These are phyloP conservation scores for Boletellus sp. DNA, from an alignment of 1,284 basidiomycete species.

Conservation along the genomic window DNA sequence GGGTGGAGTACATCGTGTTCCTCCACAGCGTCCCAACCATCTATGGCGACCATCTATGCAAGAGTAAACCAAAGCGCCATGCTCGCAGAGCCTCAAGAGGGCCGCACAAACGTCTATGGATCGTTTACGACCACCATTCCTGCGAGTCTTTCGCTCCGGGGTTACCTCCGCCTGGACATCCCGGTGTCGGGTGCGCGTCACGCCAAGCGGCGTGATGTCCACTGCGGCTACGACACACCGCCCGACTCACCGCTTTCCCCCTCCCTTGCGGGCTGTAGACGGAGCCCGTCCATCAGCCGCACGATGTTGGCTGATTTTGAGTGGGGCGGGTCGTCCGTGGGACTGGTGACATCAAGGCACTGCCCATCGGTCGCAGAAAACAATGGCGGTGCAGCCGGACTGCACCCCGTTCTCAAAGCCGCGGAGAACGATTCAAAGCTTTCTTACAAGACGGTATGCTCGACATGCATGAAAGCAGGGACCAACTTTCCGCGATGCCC, in stretches of 20 bases:
- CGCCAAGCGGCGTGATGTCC: slow-evolving; percentile 4
- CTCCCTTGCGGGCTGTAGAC: slow-evolving; percentile 11
- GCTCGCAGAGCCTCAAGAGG: slow-evolving; percentile 28
- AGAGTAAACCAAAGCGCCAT: slow-evolving; percentile 28
- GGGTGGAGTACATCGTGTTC: slow-evolving; percentile 24
- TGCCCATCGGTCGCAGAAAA: slow-evolving; percentile 19
- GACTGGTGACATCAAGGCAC: slow-evolving; percentile 18
- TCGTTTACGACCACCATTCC: slow-evolving; percentile 44
- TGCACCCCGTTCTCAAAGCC: slow-evolving; percentile 49
- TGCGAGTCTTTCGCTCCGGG: slow-evolving; percentile 26
- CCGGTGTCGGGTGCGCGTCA: slow-evolving; percentile 7
- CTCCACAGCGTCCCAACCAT: slow-evolving; percentile 29
- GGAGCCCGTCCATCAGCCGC: slow-evolving; percentile 38
- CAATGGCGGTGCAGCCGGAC: slow-evolving; percentile 21
- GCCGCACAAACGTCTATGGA: slow-evolving; percentile 40
- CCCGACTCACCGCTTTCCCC: slow-evolving; percentile 30
- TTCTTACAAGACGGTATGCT: slow-evolving; percentile 44
- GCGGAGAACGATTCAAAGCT: slow-evolving; percentile 56
- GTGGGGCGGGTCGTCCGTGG: slow-evolving; percentile 1
- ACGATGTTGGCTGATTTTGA: slow-evolving; percentile 29
- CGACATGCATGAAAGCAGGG: slow-evolving; percentile 55
- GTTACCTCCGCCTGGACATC: slow-evolving; percentile 21
- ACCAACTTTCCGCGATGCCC: slow-evolving; percentile 63
- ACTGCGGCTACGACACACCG: slow-evolving; percentile 27
- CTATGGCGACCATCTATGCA: slow-evolving; percentile 31